Conservation (phyloP, 1,284 basidiomycete genomes). For the Fomes fomentarius region DNA sequence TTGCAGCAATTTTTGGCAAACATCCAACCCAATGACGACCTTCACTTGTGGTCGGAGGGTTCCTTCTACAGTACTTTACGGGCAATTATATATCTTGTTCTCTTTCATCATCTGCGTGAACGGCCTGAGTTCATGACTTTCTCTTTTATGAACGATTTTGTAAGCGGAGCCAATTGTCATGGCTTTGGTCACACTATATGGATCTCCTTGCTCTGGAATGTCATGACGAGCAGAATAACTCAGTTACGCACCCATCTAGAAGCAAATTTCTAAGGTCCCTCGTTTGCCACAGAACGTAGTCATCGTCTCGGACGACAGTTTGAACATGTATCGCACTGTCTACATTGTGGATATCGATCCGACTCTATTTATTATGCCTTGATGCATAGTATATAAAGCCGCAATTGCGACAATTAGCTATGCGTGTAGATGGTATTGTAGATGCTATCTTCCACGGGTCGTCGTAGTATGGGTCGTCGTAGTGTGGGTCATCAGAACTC, state of each 20-base stretch:
- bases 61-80: constrained; percentile 4
- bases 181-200: constrained; percentile 93
- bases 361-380: no score
- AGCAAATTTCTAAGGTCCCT: constrained; percentile 49
- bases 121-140: no score
- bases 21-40: constrained; percentile 22
- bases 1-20: constrained; percentile 41
- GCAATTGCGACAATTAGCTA: no score
- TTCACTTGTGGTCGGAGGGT: constrained; percentile 19
- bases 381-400: no score
- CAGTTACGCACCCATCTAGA: constrained; percentile 69
- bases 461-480: no score
- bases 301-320: constrained; percentile 79
- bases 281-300: constrained; percentile 58
- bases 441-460: no score
- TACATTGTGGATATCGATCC: no score
- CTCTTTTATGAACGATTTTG: no score
- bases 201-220: constrained; percentile 90
- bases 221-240: constrained; percentile 70
- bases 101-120: constrained; percentile 10
- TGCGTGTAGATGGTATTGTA: background rate
- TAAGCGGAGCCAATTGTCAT: constrained; percentile 54
- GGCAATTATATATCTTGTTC: constrained; percentile 17
- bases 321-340: constrained; percentile 65
- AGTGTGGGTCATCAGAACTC: no score